phyloP scores from a whole-genome alignment of 495 filamentous ascomycete species.

The Parathielavia hyrcaniae region DNA sequence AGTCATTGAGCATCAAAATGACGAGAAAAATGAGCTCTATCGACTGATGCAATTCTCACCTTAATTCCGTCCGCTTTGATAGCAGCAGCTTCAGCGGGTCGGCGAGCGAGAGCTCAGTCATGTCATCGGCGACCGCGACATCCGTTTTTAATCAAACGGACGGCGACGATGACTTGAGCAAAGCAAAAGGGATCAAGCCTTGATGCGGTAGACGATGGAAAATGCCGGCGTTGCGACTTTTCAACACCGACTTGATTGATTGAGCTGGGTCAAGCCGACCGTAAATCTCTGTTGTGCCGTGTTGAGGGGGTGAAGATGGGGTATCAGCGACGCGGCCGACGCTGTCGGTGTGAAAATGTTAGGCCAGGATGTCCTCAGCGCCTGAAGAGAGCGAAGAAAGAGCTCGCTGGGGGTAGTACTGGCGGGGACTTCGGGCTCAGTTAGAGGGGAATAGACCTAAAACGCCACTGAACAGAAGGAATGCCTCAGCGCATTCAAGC shows the following conservation, averaged over 20 bases:
- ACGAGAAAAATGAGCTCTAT: slow-evolving; percentile 43
- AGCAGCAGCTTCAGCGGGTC: slow-evolving; percentile 51
- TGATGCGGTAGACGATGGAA: slow-evolving; percentile 48
- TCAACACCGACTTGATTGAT: slow-evolving; percentile 30
- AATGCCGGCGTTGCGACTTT: slow-evolving; percentile 63
- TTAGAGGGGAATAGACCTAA: slow-evolving; percentile 13
- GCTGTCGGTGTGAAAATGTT: slow-evolving; percentile 27
- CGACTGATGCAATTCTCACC: slow-evolving; percentile 37
- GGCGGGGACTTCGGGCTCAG: slow-evolving; percentile 10
- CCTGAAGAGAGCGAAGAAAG: slow-evolving; percentile 14
- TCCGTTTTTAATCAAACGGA: slow-evolving; percentile 54
- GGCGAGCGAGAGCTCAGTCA: slow-evolving; percentile 53
- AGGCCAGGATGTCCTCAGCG: slow-evolving; percentile 23
- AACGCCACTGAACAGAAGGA: slow-evolving; percentile 7
- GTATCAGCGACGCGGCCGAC: slow-evolving; percentile 15
- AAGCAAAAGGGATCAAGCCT: slow-evolving; percentile 29
- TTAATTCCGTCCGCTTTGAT: slow-evolving; percentile 47
- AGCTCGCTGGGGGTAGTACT: slow-evolving; percentile 13
- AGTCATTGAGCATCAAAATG: slow-evolving; percentile 37
- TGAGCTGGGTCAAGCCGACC: slow-evolving; percentile 21
- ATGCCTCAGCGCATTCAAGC: background rate
- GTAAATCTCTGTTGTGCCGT: slow-evolving; percentile 32
- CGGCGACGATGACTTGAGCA: slow-evolving; percentile 33
- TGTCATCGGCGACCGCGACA: slow-evolving; percentile 52
- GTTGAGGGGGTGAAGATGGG: slow-evolving; percentile 21